Evolutionary conservation across 495 filamentous ascomycete genomes (phyloP).

Genomic region (Lophium mytilinum): DNA sequence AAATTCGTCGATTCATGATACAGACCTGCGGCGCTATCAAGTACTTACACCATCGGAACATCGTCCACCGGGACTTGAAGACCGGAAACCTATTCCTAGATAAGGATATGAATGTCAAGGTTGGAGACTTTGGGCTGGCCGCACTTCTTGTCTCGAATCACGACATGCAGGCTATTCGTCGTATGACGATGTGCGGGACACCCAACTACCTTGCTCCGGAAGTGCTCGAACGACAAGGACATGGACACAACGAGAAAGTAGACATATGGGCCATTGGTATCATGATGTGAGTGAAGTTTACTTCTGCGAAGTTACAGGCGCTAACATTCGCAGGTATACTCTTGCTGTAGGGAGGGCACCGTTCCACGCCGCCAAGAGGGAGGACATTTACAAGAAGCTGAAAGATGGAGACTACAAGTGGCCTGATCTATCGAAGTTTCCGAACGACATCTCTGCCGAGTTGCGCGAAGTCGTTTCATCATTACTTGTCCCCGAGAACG

Average conservation of each 20-base stretch:
- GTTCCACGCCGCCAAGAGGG: slow-evolving; percentile 36
- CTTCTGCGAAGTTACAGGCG: not conserved
- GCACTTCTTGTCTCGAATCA: slow-evolving; percentile 79
- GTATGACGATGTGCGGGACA: slow-evolving; percentile 91
- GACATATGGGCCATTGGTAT: slow-evolving; percentile 97
- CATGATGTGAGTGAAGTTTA: slow-evolving; percentile 60
- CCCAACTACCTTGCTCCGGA: slow-evolving; percentile 98
- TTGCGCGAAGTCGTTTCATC: slow-evolving; percentile 33
- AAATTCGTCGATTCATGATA: slow-evolving; percentile 83
- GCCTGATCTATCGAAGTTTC: slow-evolving; percentile 32
- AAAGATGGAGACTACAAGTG: slow-evolving; percentile 34
- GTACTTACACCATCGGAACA: slow-evolving; percentile 88
- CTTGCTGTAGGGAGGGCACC: slow-evolving; percentile 37
- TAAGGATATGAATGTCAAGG: slow-evolving; percentile 91
- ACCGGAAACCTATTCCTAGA: slow-evolving; percentile 98
- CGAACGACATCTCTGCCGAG: slow-evolving; percentile 35
- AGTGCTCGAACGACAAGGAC: slow-evolving; percentile 77
- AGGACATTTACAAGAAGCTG: slow-evolving; percentile 39
- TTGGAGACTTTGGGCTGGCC: slow-evolving; percentile 96
- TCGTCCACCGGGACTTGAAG: slow-evolving; percentile 95
- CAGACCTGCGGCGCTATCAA: slow-evolving; percentile 95
- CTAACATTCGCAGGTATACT: slow-evolving; percentile 28
- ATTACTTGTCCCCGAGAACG: slow-evolving; percentile 35
- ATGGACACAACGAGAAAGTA: slow-evolving; percentile 85
- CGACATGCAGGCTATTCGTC: slow-evolving; percentile 57